Percentiles rank a stretch among this genome's conserved stretches.
Conservation (phyloP, 495 filamentous ascomycete genomes). For the Oidiodendron maius region DNA sequence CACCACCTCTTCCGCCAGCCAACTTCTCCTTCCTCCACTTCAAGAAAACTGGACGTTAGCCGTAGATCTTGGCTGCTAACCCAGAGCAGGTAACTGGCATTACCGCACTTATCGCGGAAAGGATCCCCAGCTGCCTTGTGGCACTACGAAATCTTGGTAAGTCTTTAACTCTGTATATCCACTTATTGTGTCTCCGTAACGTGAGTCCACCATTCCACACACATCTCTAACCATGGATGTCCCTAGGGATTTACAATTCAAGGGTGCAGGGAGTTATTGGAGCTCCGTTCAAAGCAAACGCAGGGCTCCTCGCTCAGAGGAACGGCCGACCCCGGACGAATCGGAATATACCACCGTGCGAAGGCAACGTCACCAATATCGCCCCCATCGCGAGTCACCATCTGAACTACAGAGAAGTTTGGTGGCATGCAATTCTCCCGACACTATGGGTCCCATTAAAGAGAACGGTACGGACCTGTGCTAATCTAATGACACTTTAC, state of each 20-base stretch:
- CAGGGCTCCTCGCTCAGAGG: background rate
- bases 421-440: background rate
- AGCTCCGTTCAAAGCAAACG: background rate
- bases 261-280: conserved; percentile 1
- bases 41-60: background rate
- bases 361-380: too few species aligned
- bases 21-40: background rate
- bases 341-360: too few species aligned
- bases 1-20: background rate
- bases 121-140: background rate
- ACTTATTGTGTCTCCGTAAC: too few species aligned
- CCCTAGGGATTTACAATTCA: background rate
- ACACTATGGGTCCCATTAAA: conserved; percentile 18
- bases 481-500: background rate
- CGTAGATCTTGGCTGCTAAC: too few species aligned
- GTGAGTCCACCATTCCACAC: too few species aligned
- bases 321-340: background rate
- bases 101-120: too few species aligned
- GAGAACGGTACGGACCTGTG: conserved; percentile 16
- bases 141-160: background rate
- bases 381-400: background rate
- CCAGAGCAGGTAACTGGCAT: too few species aligned
- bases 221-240: background rate
- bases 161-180: background rate
- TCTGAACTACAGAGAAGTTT: background rate